Conservation (phyloP, 176 grass and related monocot species). For the Oryza coarctata region DNA sequence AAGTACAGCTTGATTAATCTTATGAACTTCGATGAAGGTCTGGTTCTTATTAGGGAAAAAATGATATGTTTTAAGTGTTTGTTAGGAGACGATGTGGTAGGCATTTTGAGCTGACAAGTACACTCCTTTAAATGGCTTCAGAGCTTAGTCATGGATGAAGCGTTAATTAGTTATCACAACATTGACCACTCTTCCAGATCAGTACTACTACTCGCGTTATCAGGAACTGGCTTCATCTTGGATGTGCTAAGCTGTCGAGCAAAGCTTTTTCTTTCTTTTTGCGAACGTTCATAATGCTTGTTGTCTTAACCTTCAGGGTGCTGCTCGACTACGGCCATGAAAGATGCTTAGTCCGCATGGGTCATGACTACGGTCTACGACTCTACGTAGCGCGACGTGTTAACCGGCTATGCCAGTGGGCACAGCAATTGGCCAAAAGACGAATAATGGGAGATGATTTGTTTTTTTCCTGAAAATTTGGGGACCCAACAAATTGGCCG, state of each 20-base stretch:
- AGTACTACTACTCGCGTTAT: neutral
- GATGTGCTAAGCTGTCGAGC: neutral
- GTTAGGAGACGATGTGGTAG: neutral
- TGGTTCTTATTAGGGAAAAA: neutral
- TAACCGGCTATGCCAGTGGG: neutral
- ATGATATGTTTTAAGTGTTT: neutral
- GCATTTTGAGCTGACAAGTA: too few relatives aligned
- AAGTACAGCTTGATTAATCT: neutral
- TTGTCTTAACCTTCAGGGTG: neutral
- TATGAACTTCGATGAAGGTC: neutral
- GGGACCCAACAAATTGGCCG: neutral
- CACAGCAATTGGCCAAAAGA: neutral
- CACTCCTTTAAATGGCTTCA: too few relatives aligned
- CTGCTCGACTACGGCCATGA: neutral
- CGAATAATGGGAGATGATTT: neutral
- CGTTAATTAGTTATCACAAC: neutral
- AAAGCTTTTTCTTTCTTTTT: neutral
- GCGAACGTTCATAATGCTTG: neutral
- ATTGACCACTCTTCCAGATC: neutral
- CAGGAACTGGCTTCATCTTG: neutral
- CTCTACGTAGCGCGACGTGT: neutral
- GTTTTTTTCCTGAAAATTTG: neutral
- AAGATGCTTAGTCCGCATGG: neutral
- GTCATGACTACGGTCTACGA: neutral
- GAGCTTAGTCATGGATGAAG: neutral